Base-by-base conservation (phyloP, 2,329 filamentous ascomycete species). In the Myriosclerotinia scirpicola region DNA sequence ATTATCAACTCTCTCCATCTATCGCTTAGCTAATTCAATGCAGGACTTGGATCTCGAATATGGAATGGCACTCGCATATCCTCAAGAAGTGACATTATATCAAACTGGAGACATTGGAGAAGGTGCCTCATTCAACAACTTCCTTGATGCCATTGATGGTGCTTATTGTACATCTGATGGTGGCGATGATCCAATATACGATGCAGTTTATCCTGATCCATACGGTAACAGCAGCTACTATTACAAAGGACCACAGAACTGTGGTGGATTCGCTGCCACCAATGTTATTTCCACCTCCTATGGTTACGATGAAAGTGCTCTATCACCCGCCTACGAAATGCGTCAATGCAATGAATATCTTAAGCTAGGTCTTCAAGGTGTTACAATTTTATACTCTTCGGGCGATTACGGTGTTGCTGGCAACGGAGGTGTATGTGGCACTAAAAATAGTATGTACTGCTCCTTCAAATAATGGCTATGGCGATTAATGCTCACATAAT, bases 251-350 rank as follows among this genome's bases (percentile, higher is more conserved):
- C 69, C 77, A 17, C 74, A 79, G 67, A 76, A 78, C 66, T 84
- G 83, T 73, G 82, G 83, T 64, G 76, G 74, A 12, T 79, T 76
- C 60, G 71, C 76, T 11, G 73, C 82, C 15, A 80, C 84, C 6
- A 84, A 85, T 62, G 83, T 85, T 66, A 82, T 86, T 67, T 82
- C 79, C 30, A 83, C 83, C 38, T 84, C 81, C 14, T 87, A 87
- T 73, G 80, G 78, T 15, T 81, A 82, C 42, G 81, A 82, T 68
- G 83, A 85, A 74, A 79, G 53, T 22, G 68, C 81, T 54, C 76
- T 82, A 11, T 79, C 82, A 1, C 76, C 78, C 5, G 75, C 74
- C 65, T 86, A 85, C 72, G 79, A 82, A 69, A 70, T 78, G 65
- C 79, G 83, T 3, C 83, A 86, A 74, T 85, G 83, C 71, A 76